Evolutionary conservation across 2,329 filamentous ascomycete species (phyloP), one percentile per base, ranked within the genome.

Genomic region (Colletotrichum liaoningense): DNA sequence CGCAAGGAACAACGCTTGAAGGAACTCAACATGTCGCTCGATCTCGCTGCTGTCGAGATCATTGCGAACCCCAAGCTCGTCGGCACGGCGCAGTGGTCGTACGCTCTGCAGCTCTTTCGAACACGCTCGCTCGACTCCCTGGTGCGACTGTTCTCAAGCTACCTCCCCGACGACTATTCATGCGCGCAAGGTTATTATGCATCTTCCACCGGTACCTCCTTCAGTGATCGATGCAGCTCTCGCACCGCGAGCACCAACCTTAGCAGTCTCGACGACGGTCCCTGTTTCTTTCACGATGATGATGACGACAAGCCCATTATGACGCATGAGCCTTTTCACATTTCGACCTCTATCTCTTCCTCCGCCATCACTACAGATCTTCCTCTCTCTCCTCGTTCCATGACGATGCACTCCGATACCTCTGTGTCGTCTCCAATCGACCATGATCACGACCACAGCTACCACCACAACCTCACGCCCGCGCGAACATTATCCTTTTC

Each of bases 101-200:
- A 87, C 75, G 89, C 89, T 30, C 78, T 90, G 33, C 89, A 91
- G 78, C 86, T 91, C 67, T 91, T 91, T 78, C 87, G 89, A 16
- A 89, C 88, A 11, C 87, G 84, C 77, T 90, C 88, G 2, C 86
- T 90, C 69, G 89, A 91, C 79, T 90, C 89, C 22, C 87, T 91
- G 73, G 87, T 91, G 74, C 85, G 88, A 75, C 90, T 89, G 78
- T 91, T 90, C 79, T 84, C 88, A 24, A 90, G 88, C 60, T 91
- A 91, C 75, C 85, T 91, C 8, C 88, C 89, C 30, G 81, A 86
- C 12, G 83, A 86, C 73, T 87, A 88, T 72, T 79, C 84, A 2
- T 77, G 81, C 52, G 87, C 84, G 80, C 82, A 86, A 67, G 80
- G 79, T 54, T 72, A 77, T 26, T 58, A 76, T 49, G 81, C 81